A percentile compares a stretch with the other conserved stretches of the same genome.
phyloP scores from a whole-genome alignment of 192 early-diverging fungal genomes.

The Paraglomus occultum region DNA sequence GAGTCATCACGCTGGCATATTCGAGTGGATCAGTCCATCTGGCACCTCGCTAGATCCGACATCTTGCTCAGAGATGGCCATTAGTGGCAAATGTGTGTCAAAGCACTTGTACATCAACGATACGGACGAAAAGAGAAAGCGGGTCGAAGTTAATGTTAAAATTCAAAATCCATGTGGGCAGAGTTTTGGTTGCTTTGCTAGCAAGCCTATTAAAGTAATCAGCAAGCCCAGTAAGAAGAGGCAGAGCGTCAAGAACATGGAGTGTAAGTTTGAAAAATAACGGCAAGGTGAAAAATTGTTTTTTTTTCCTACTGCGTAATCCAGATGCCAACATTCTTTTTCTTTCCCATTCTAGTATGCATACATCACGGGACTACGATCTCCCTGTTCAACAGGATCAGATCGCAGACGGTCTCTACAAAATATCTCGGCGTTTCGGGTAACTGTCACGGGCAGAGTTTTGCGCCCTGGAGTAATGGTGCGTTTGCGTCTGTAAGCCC shows the following conservation, averaged over 20 bases:
- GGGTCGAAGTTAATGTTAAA: constrained; percentile 70
- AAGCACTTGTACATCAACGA: constrained; percentile 86
- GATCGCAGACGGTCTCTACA: constrained; percentile 87
- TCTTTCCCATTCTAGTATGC: constrained; percentile 55
- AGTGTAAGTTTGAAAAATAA: constrained; percentile 42
- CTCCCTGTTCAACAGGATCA: constrained; percentile 85
- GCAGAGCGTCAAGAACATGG: constrained; percentile 80
- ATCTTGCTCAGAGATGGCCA: constrained; percentile 45
- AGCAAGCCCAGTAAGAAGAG: constrained; percentile 92
- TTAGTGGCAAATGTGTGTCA: constrained; percentile 73
- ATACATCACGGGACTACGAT: constrained; percentile 85
- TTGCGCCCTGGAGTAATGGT: constrained; percentile 41
- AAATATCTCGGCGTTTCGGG: constrained; percentile 73
- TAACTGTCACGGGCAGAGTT: constrained; percentile 38
- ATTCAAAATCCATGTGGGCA: constrained; percentile 64
- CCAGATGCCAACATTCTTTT: neutral
- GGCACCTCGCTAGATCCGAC: constrained; percentile 46
- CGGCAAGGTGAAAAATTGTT: constrained; percentile 25
- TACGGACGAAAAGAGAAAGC: constrained; percentile 80
- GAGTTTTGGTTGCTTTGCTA: constrained; percentile 65
- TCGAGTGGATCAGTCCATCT: constrained; percentile 55
- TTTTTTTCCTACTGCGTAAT: too few species aligned
- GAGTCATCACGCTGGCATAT: constrained; percentile 47
- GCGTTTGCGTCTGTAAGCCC: neutral
- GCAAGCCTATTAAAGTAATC: constrained; percentile 83